These are phyloP conservation scores for Hydrangea macrophylla DNA, from an alignment of 148 eudicot genomes.

Conservation along the genomic window DNA sequence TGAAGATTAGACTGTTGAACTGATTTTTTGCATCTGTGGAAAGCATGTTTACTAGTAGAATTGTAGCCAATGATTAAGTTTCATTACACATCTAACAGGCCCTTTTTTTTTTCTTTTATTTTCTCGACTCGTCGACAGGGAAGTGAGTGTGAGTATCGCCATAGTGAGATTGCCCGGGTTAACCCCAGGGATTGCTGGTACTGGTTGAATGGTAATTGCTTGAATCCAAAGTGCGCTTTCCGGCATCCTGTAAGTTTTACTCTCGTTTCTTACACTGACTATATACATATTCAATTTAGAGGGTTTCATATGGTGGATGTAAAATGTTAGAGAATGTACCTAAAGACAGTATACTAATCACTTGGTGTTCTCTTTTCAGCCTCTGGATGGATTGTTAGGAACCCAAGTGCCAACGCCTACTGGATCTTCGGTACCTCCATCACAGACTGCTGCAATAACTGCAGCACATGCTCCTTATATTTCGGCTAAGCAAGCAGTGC, in stretches of 20 bases:
- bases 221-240: conserved; percentile 62
- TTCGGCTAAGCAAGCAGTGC: conserved; percentile 45
- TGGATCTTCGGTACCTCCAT: conserved; percentile 31
- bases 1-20: too few relatives aligned
- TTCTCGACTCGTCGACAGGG: conserved; percentile 39
- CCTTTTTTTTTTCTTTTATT: too few relatives aligned
- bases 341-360: too few relatives aligned
- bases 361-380: conserved; percentile 36
- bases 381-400: conserved; percentile 55
- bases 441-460: conserved; percentile 20
- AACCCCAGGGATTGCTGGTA: conserved; percentile 73
- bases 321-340: too few relatives aligned
- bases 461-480: conserved; percentile 24
- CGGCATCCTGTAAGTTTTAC: conserved; percentile 72
- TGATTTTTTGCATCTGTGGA: too few relatives aligned
- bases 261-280: neutral
- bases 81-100: too few relatives aligned
- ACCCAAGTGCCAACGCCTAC: conserved; percentile 38
- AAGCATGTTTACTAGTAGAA: too few relatives aligned
- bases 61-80: too few relatives aligned
- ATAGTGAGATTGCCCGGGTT: conserved; percentile 66
- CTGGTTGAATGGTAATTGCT: conserved; percentile 61
- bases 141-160: conserved; percentile 76
- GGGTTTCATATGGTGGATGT: too few relatives aligned
- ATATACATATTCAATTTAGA: too few relatives aligned